Evolutionary conservation across 2,329 filamentous ascomycete genomes (phyloP).

Genomic region (Calonectria montana): DNA sequence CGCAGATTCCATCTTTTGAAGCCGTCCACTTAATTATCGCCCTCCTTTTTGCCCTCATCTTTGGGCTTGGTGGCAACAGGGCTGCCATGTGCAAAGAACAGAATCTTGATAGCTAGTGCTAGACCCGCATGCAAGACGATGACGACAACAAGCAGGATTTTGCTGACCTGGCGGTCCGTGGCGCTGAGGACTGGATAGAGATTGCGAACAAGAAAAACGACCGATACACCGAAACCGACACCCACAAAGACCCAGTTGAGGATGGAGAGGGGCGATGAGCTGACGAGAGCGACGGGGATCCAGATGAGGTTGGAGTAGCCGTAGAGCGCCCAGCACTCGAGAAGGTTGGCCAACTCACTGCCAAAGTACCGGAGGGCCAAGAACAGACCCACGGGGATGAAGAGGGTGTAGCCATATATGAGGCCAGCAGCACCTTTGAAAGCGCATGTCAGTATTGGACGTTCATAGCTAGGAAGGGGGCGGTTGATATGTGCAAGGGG

Average conservation of each 20-base stretch:
- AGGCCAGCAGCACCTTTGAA: constrained; percentile 81
- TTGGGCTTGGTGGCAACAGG: constrained; percentile 53
- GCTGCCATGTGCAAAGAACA: constrained; percentile 91
- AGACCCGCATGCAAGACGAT: constrained; percentile 89
- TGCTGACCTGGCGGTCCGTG: constrained; percentile 91
- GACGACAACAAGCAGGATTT: constrained; percentile 86
- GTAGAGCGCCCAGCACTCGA: constrained; percentile 96
- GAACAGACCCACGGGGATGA: constrained; percentile 89
- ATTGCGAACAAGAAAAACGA: constrained; percentile 86
- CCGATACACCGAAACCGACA: constrained; percentile 85
- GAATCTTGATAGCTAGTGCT: constrained; percentile 91
- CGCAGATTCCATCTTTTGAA: constrained; percentile 11
- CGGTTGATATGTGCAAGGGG: background rate
- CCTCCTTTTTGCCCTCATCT: constrained; percentile 36
- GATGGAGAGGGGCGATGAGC: constrained; percentile 85
- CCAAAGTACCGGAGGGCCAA: constrained; percentile 94
- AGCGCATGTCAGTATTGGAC: constrained; percentile 17
- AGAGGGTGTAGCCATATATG: constrained; percentile 92
- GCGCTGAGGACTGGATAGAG: constrained; percentile 92
- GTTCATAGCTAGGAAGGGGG: background rate
- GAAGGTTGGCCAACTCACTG: constrained; percentile 89
- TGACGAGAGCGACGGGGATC: constrained; percentile 93
- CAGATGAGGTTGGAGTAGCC: constrained; percentile 97
- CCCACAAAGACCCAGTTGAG: constrained; percentile 96
- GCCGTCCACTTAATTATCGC: constrained; percentile 27